Base-by-base conservation (phyloP, 441 rosid genomes). In the Populus hybrid region DNA sequence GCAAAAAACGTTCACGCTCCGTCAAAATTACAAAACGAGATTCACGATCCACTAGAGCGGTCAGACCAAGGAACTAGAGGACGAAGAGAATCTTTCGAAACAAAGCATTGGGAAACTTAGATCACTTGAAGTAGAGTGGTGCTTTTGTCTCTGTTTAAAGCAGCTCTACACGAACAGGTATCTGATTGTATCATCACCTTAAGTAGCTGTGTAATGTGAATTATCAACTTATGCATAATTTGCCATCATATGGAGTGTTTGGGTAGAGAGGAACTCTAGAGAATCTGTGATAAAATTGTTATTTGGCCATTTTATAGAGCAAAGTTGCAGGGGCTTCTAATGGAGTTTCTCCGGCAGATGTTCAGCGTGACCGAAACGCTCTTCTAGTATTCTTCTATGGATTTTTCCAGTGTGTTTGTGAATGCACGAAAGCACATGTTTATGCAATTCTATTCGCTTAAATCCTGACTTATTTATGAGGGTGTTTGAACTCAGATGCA, bases 131-230 rank as follows among this genome's bases (percentile, higher is more conserved):
- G 83, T 79, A 90, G 97, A 82, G 85, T 81, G 59, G 84, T 87
- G 20, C 97, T 93, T 72, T 92, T 95, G 30, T 87, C 92, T 81
- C 97, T 90, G 83, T 86, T 94, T 66, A 95, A 90, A 79, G 98
- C 91, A 78, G 97, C 93, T 14, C 85, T 93, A 66, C 86, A 81
- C 38, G 97, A 93, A 34, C 92, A 93, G 95, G 99, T 93, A 82
- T 14, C 14, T 69, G n/a, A 69, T 71, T 16, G 20, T 53, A 46
- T 65, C 38, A 67, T 73, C 46, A 67, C 65, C 38, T 77, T 36
- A 16, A n/a, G 57, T 35, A 2, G 59, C 24, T 1, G 42, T 38
- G 2, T 38, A 38, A 38, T 38, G 11, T 38, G 10, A 38, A 38
- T 38, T 38, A 38, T 38, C 11, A 38, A 38, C 42, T 38, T 38